These are phyloP conservation scores for Coniochaeta sp. DNA, from an alignment of 2,329 filamentous ascomycete genomes.

Conservation along the genomic window DNA sequence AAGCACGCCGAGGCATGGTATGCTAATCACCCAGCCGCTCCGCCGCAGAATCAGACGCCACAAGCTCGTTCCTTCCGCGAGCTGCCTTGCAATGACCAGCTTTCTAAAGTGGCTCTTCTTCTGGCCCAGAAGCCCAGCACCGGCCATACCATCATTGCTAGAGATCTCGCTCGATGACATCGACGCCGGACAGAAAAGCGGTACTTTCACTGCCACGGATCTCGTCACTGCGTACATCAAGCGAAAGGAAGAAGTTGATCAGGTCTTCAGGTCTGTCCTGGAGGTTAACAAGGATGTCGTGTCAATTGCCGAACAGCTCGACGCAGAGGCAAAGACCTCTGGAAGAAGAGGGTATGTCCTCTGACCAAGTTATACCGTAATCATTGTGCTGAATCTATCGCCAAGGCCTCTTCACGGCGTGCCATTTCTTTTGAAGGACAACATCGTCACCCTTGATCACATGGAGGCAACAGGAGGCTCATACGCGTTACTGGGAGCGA, in stretches of 20 bases:
- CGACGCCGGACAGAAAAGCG: not conserved
- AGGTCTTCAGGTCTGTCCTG: not conserved
- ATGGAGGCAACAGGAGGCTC: constrained; percentile 56
- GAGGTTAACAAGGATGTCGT: not conserved
- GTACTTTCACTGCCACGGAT: not conserved
- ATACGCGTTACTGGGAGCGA: constrained; percentile 47
- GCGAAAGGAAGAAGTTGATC: not conserved
- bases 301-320: not conserved
- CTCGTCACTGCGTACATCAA: not conserved
- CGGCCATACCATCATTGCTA: not conserved
- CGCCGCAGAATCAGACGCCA: too few species aligned
- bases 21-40: too few species aligned
- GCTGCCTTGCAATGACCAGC: not conserved
- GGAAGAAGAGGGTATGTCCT: not conserved
- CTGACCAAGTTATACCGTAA: not conserved
- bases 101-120: not conserved
- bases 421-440: constrained; percentile 58
- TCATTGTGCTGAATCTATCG: not conserved
- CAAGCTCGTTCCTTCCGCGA: too few species aligned
- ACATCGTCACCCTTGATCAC: constrained; percentile 51
- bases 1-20: too few species aligned
- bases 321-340: not conserved
- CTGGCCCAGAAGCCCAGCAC: not conserved
- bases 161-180: not conserved
- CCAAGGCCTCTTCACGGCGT: constrained; percentile 51